Evolutionary conservation across 139 green algal genomes (phyloP).

Genomic region (Micractinium conductrix): DNA sequence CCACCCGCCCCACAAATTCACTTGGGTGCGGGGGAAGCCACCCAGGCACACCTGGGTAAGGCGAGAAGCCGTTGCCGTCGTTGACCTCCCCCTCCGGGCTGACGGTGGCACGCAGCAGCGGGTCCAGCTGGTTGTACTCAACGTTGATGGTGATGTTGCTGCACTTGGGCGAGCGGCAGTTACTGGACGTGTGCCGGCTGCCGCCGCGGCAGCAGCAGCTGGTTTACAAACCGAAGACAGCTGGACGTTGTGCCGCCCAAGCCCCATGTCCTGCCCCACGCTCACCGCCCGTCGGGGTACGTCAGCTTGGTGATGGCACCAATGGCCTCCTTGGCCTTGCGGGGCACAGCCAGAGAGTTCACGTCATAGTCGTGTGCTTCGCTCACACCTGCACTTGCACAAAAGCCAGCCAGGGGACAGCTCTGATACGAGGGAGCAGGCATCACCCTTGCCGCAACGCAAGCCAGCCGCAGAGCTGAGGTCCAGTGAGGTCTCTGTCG

Average conservation of each 20-base stretch:
- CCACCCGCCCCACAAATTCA: too few species aligned
- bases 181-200: too few species aligned
- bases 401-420: too few species aligned
- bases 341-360: slow-evolving; percentile 93
- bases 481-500: too few species aligned
- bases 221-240: too few species aligned
- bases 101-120: slow-evolving; percentile 84
- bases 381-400: slow-evolving; percentile 79
- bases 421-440: too few species aligned
- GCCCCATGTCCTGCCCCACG: neutral
- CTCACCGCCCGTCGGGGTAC: slow-evolving; percentile 54
- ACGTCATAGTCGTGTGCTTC: slow-evolving; percentile 82
- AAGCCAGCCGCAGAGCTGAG: too few species aligned
- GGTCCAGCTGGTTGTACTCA: slow-evolving; percentile 99
- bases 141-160: slow-evolving; percentile 94
- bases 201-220: too few species aligned
- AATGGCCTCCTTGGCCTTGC: slow-evolving; percentile 96
- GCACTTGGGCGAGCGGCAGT: too few species aligned
- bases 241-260: neutral
- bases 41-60: slow-evolving; percentile 78
- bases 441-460: too few species aligned
- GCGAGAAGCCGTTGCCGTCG: slow-evolving; percentile 89
- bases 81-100: slow-evolving; percentile 86
- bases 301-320: slow-evolving; percentile 82
- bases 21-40: too few species aligned